Base-by-base conservation (phyloP, 257 asterid genomes). In the Solanum dulcamara region DNA sequence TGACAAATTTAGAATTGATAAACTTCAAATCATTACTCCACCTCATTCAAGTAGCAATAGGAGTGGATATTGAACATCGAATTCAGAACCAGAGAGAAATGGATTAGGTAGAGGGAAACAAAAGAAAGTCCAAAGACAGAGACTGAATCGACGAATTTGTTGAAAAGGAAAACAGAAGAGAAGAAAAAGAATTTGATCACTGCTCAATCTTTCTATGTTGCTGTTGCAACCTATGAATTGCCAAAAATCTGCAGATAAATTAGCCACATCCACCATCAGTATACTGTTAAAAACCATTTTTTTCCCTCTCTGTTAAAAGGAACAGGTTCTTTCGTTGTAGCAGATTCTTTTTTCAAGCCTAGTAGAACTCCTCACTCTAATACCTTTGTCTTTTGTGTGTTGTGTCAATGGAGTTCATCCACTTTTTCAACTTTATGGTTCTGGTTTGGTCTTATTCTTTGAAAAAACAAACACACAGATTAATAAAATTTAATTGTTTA, bases 131-230 rank as follows among this genome's bases (percentile, higher is more conserved):
- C 98, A 94, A 55, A 96, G 87, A 85, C 93, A 93, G 60, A 92
- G 85, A 81, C 96, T 89, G 80, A 96, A 85, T 46, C 97, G 97
- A 86, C 91, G 92, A 91, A 96, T 88, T 77, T 92, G 93, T 74
- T 91, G 96, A 81, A 93, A 91, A 32, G 99, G 99, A 91, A 92
- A 89, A 87, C 93, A 93, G 88, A 92, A 94, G 79, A 96, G 88
- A 84, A 94, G 98, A 87, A 88, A 89, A 60, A 94, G 94, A 81
- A 92, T 92, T 85, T 93, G 93, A 62, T 95, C 94, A 89, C 88
- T 85, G 90, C 92, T 91, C 64, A 95, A 89, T 67, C 91, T 89
- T 88, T 94, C 97, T 0, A 98, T 93, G 55, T 94, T 94, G 28
- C 50, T 40, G 91, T 94, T 70, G 92, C 98, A 96, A 5, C 97